Conservation (phyloP, 805 yeast species). For the Saturnispora saitoi region DNA sequence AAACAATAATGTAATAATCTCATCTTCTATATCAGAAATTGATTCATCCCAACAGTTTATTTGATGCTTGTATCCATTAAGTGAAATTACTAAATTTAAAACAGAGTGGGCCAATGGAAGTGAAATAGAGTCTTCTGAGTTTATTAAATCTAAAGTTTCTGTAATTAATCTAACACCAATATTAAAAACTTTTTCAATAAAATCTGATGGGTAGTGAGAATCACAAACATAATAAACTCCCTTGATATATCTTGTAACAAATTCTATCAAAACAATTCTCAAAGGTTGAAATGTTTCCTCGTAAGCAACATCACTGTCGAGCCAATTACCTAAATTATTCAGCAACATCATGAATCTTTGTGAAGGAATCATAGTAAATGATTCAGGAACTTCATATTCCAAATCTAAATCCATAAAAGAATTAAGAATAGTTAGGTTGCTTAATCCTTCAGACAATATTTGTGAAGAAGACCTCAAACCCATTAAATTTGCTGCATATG, state of each 20-base stretch:
- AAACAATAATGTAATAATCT: conserved; percentile 35
- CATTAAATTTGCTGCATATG: conserved; percentile 55
- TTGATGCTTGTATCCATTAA: conserved; percentile 24
- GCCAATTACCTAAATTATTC: conserved; percentile 45
- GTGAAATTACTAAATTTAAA: conserved; percentile 33
- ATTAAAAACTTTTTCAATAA: conserved; percentile 27
- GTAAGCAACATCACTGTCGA: conserved; percentile 53
- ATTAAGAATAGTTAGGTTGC: conserved; percentile 40
- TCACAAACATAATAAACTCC: conserved; percentile 27
- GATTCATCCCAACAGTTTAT: conserved; percentile 31
- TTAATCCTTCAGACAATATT: conserved; percentile 36
- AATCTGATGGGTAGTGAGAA: conserved; percentile 23
- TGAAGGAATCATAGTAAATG: conserved; percentile 42
- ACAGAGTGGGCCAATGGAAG: conserved; percentile 40
- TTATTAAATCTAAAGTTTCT: conserved; percentile 37
- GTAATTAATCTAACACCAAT: conserved; percentile 32
- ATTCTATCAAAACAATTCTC: conserved; percentile 43
- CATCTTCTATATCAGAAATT: conserved; percentile 31
- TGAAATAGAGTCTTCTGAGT: conserved; percentile 14
- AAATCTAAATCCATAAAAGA: conserved; percentile 32
- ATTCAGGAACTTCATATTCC: conserved; percentile 19
- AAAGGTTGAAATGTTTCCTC: conserved; percentile 44
- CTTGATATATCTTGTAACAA: conserved; percentile 26
- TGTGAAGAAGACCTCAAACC: conserved; percentile 38
- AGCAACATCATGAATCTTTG: conserved; percentile 60